Evolutionary conservation across 352 stramenopile species (phyloP), one percentile per base, ranked within the genome.

Genomic region (Phytophthora sp.): DNA sequence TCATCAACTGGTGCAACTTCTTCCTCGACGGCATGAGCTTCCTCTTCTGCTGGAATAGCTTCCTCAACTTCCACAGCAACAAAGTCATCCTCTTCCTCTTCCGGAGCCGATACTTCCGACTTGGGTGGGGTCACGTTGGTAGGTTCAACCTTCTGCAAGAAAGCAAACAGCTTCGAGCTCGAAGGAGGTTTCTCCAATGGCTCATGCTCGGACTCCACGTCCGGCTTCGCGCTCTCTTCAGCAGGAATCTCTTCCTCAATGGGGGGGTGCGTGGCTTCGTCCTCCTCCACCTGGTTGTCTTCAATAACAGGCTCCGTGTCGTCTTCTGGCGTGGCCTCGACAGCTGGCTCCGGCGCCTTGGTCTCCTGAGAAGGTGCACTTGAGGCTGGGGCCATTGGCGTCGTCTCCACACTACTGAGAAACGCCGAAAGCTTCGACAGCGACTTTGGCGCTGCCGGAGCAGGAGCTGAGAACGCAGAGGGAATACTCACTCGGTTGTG

Each of bases 361-460:
- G 58, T 58, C 9, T 77, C 68, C 24, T 57, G 62, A 26, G 55
- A 52, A 31, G 61, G 50, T 1, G 74, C 59, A 26, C 54, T 67
- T 0, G 59, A 62, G 0, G 64, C 41, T 27, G 66, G 65, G 7
- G 50, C 41, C 15, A 63, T 13, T 11, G 54, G 20, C 2, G 67
- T 59, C 12, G 69, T 63, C 27, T 88, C 76, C 3, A 93, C 84
- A 9, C 71, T 87, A 59, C 57, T 93, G 31, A 93, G 47, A 57
- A 93, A 93, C 6, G 79, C 79, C 6, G 84, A 79, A 2, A 93
- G 63, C 54, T 84, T 89, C 2, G 82, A 88, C 52, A 69, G 46
- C 7, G 57, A 65, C 52, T 79, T 74, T 29, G 58, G 59, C 20
- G 74, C 60, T 16, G 66, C 57, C 5, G 57, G 47, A 12, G 36